Evolutionary conservation across 2,329 filamentous ascomycete species (phyloP).

Genomic region (Sphaerulina populicola): DNA sequence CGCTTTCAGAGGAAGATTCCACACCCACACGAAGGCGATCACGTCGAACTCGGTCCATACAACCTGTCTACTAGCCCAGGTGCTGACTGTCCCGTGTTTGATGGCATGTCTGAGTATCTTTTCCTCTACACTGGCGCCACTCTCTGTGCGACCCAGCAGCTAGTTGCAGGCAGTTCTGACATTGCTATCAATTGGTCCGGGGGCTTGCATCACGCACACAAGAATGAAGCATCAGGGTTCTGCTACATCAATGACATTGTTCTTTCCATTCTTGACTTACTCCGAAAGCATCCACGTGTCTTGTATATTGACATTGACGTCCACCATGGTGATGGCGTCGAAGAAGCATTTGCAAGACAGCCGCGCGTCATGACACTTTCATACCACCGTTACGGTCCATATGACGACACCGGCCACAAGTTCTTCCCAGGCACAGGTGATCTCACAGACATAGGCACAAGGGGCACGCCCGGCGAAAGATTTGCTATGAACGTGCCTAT

Average conservation of each 20-base stretch:
- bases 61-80: slow-evolving; percentile 57
- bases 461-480: slow-evolving; percentile 68
- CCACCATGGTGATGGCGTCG: slow-evolving; percentile 83
- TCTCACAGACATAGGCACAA: slow-evolving; percentile 56
- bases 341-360: slow-evolving; percentile 83
- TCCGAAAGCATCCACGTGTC: slow-evolving; percentile 73
- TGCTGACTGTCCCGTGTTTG: slow-evolving; percentile 92
- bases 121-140: slow-evolving; percentile 87
- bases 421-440: slow-evolving; percentile 64
- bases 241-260: slow-evolving; percentile 99
- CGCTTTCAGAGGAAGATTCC: slow-evolving; percentile 37
- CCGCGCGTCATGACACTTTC: slow-evolving; percentile 87
- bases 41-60: slow-evolving; percentile 51
- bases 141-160: slow-evolving; percentile 80
- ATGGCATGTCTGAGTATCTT: slow-evolving; percentile 91
- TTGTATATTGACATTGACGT: slow-evolving; percentile 94
- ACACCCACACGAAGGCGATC: slow-evolving; percentile 39
- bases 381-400: slow-evolving; percentile 91
- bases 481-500: slow-evolving; percentile 63
- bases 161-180: slow-evolving; percentile 77
- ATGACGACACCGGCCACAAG: slow-evolving; percentile 44
- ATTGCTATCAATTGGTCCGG: slow-evolving; percentile 98
- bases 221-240: slow-evolving; percentile 86
- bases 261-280: slow-evolving; percentile 77
- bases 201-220: slow-evolving; percentile 92